Evolutionary conservation across 805 yeast species (phyloP), one percentile per base, ranked within the genome.

Genomic region (Naumovozyma baii): DNA sequence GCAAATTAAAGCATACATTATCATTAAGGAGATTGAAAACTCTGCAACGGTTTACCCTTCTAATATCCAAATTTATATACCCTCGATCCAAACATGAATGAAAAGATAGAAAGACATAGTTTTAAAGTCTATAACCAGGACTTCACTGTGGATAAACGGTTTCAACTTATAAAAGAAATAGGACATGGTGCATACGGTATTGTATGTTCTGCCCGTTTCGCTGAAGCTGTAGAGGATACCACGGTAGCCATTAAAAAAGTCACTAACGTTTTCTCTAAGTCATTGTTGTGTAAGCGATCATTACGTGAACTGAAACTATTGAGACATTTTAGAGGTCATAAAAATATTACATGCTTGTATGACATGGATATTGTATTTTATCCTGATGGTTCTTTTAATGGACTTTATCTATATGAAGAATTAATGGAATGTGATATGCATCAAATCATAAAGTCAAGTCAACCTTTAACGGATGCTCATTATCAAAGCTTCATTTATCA

Each of bases 101-200:
- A 55, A 25, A 49, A 46, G 31, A 63, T 67, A 13, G 70, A 66
- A 39, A 65, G 70, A 38, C 69, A 64, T 39, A 67, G 72, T 12
- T 74, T 73, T 57, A 78, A 78, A 49, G 88, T 83, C 31, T 82
- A 76, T 64, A 83, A 83, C 56, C 98, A 92, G 64, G 95, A 86
- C 57, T 92, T 92, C 61, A 76, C 88, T 33, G 88, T 92, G 41
- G 97, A 92, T 61, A 77, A 76, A 48, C 68, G 96, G 39, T 86
- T 90, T 59, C 84, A 86, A 55, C 73, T 92, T 50, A 85, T 86
- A 42, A 84, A 88, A 54, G 97, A 92, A 51, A 73, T 92, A 31
- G 98, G 98, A 4, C 96, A 92, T 52, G 98, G 98, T 10, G 97
- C 98, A 1, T 92, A 92, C 55, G 98, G 98, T 32, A 80, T 90